Evolutionary conservation across 1,284 basidiomycete genomes (phyloP), one percentile per base, ranked within the genome.

Genomic region (Uromyces viciae-fabae): DNA sequence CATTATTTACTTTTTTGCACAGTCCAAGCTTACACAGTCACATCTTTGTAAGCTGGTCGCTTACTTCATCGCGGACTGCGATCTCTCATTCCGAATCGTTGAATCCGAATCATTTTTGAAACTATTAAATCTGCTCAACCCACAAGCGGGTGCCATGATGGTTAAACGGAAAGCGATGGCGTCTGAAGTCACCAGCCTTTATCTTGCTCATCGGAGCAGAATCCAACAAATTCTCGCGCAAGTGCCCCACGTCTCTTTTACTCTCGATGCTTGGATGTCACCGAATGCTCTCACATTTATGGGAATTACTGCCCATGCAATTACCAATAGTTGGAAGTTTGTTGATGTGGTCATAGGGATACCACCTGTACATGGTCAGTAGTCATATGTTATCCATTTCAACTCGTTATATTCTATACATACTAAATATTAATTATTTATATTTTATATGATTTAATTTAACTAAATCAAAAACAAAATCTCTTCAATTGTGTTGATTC

Each of bases 271-370:
- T 38, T 64, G 62, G 62, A 64, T 40, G 22, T 60, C 40, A 7
- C 64, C 64, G 14, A 68, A 68, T 25, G 7, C 33, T 9, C 1
- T 42, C 2, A n/a, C 64, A 8, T 42, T 68, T 25, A 25, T 68
- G 38, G 64, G 64, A 3, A 42, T 68, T 14, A 68, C 40, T 14
- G 64, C 64, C 33, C 64, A 68, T 68, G 64, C 38, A 68, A 68
- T 68, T 25, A 43, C 64, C 2, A 9, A 22, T 2, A 42, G 46
- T 3, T 68, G 64, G 36, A 42, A 68, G 17, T 25, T 68, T 22
- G 28, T 68, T n/a, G 64, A 68, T 68, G 22, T 68, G n/a, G 64
- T 68, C 4, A 25, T 68, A n/a, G 38, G 22, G 3, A 68, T 68
- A 0, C 64, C 64, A 25, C 11, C 5, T 8, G 19, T 68, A 42